Conservation (phyloP, 495 filamentous ascomycete genomes). For the Xylaria venustula region DNA sequence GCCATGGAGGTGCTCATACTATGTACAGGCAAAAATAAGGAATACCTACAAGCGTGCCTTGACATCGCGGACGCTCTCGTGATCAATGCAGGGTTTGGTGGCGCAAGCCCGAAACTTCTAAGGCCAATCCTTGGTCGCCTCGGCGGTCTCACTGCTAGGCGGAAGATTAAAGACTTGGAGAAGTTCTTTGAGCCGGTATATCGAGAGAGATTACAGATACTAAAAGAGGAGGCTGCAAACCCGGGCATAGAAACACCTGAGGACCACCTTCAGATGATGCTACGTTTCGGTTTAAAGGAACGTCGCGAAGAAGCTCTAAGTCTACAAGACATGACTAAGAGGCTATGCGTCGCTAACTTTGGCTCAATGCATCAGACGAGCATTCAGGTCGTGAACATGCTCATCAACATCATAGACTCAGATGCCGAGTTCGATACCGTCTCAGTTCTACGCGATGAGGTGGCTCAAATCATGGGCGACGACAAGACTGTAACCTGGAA, state of each 20-base stretch:
- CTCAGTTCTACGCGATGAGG: slow-evolving; percentile 33
- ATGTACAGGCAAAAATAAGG: slow-evolving; percentile 26
- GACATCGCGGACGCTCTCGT: slow-evolving; percentile 25
- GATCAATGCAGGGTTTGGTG: slow-evolving; percentile 23
- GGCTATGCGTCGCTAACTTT: slow-evolving; percentile 27
- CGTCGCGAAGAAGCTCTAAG: slow-evolving; percentile 32
- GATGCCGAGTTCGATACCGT: slow-evolving; percentile 38
- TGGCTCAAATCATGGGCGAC: slow-evolving; percentile 13
- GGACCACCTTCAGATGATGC: slow-evolving; percentile 39
- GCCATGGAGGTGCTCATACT: background rate
- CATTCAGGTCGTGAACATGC: slow-evolving; percentile 21
- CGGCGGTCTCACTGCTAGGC: slow-evolving; percentile 3
- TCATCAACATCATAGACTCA: slow-evolving; percentile 31
- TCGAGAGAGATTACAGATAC: slow-evolving; percentile 12
- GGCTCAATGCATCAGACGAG: slow-evolving; percentile 30
- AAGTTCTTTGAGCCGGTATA: slow-evolving; percentile 25
- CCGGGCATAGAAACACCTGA: slow-evolving; percentile 22
- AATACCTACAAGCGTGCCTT: slow-evolving; percentile 23
- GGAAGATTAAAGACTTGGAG: slow-evolving; percentile 13
- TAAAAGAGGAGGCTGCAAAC: slow-evolving; percentile 20
- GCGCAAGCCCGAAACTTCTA: slow-evolving; percentile 26
- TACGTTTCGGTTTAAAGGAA: slow-evolving; percentile 31
- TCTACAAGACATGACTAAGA: slow-evolving; percentile 27
- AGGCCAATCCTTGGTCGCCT: slow-evolving; percentile 31
- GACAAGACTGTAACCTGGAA: slow-evolving; percentile 27